Percentiles rank a stretch among this genome's conserved stretches.
These are phyloP conservation scores for Lolium rigidum DNA, from an alignment of 176 grass and related monocot species.

Conservation along the genomic window DNA sequence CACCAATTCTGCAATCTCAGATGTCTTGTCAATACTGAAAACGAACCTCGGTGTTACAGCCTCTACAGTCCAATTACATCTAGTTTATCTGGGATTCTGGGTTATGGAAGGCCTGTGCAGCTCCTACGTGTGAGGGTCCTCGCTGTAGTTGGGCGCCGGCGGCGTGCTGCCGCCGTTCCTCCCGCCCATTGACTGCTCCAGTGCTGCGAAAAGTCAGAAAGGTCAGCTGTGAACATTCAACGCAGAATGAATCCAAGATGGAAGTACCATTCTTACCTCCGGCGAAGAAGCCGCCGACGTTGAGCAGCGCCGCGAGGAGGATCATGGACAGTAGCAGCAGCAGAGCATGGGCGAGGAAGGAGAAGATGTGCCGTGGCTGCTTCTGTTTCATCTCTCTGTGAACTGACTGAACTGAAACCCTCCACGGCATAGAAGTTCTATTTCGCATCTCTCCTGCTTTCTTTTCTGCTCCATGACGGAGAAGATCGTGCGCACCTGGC, in stretches of 20 bases:
- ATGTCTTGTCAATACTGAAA: too few species aligned
- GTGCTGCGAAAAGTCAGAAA: not conserved
- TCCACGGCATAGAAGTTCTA: too few species aligned
- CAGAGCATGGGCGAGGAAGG: not conserved
- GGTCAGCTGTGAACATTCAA: too few species aligned
- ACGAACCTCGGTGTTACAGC: too few species aligned
- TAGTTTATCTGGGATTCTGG: too few species aligned
- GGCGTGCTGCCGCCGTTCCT: not conserved
- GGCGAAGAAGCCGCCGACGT: not conserved
- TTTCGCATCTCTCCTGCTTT: not conserved
- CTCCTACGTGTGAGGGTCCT: not conserved
- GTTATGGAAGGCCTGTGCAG: too few species aligned
- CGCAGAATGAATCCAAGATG: too few species aligned
- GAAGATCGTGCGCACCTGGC: too few species aligned
- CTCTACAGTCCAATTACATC: too few species aligned
- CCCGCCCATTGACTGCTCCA: not conserved
- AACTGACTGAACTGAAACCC: too few species aligned
- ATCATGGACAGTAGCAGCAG: not conserved
- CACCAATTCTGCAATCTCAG: too few species aligned
- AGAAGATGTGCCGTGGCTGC: not conserved
- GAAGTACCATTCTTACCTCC: not conserved
- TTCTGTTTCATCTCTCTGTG: not conserved
- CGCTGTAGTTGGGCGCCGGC: not conserved
- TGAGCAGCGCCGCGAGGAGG: not conserved
- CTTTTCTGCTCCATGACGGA: not conserved